Evolutionary conservation across 176 grass and related monocot species (phyloP), one percentile per base, ranked within the genome.

Genomic region (Rhynchospora tenuis): DNA sequence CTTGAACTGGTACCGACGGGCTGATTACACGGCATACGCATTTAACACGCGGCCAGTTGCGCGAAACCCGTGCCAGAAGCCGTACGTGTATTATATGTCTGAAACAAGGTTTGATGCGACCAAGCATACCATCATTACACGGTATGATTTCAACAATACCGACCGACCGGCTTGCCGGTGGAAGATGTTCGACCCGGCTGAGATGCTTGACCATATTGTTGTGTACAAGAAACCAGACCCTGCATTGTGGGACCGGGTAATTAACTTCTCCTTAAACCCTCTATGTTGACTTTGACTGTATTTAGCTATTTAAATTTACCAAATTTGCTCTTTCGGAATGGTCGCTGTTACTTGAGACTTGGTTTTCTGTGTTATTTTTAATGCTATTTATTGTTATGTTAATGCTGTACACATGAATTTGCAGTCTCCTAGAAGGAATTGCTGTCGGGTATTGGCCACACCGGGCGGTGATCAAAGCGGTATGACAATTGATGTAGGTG

Each of bases 1-100:
- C 89, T 82, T 99, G 68, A 99, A 99, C 86, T 99, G 96, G 96
- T 93, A 95, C 83, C 86, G 86, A 22, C 93, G 93, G 14, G 93
- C 93, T 48, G 96, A 99, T 88, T 99, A 99, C 81, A 95, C 83
- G 12, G 91, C 91, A 28, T 99, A 99, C 87, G 89, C 96, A 3
- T 99, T 99, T 88, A 99, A 99, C 88, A 99, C 96, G 0, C 81
- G 96, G 48, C 93, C 96, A 0, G 68, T 99, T 54, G 91, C 93
- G 58, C 93, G 96, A 46, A 93, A 82, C 58, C 93, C 91, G 58
- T 96, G 93, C 87, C 93, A 96, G 88, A 95, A 89, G 85, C 93
- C 96, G 0, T 90, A 85, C 14, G 88, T 95, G 61, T 99, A 99
- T 86, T 99, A 93, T 88, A 44, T 99, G 60, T 83, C 86, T 67